Evolutionary conservation across 2,329 filamentous ascomycete genomes (phyloP), one percentile per base, ranked within the genome.

Genomic region (Aspergillus sp.): DNA sequence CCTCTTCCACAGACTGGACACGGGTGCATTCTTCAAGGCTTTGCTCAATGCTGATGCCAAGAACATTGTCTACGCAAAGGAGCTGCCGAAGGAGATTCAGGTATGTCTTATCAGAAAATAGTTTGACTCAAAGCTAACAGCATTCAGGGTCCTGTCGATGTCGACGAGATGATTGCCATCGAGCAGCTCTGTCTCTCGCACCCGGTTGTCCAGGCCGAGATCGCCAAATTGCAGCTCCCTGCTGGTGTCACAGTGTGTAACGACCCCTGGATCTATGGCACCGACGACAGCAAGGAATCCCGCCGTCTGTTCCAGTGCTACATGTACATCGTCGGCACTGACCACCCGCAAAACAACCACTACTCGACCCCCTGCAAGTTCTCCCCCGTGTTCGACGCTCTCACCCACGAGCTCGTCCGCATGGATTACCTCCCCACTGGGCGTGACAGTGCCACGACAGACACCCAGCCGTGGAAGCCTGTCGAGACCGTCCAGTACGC

Each of bases 241-340:
- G 72, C 82, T 0, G 84, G 83, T 19, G 78, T 83, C 6, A 79
- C 79, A 2, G 77, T 87, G 19, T 81, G 85, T 60, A 78, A 80
- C 51, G 85, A 87, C 61, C 84, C 84, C 0, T 92, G 89, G 89
- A 90, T 90, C 39, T 92, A 91, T 61, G 84, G 82, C 70, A 74
- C 70, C 0, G 75, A 77, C 4, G 69, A 75, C 46, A 60, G 65
- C 15, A 73, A 76, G 4, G 75, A 77, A 54, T 65, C 64, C 6
- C 72, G 75, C 4, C 74, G 75, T 2, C 48, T 77, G 52, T 71
- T 73, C 59, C 75, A 77, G 61, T 76, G 72, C 58, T 77, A 76
- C 57, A 73, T 77, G 72, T 77, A 75, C 45, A 66, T 75, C 12
- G 68, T 74, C 15, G 66, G 64, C 11, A 66, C 64, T 2, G 68